Conservation (phyloP, 805 yeast genomes). For the Metschnikowia henanensis region DNA sequence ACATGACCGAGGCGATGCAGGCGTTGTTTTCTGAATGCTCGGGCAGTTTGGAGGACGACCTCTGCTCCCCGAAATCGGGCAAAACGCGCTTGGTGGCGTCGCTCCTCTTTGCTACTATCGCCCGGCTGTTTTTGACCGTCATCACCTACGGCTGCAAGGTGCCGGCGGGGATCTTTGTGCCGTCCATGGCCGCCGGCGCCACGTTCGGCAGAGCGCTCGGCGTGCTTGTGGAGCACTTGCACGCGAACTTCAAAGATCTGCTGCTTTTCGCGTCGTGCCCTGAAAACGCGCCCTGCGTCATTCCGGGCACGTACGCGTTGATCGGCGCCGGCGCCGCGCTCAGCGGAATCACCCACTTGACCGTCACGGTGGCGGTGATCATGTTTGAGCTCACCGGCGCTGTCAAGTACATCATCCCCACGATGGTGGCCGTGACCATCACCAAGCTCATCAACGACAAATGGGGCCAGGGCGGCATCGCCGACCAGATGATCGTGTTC, state of each 20-base stretch:
- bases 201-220: constrained; percentile 91
- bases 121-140: constrained; percentile 71
- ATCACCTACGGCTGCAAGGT: constrained; percentile 91
- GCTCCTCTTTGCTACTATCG: constrained; percentile 65
- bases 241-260: constrained; percentile 33
- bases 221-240: constrained; percentile 54
- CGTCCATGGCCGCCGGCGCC: constrained; percentile 97
- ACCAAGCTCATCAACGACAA: constrained; percentile 78
- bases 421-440: constrained; percentile 92
- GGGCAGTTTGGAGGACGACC: constrained; percentile 38
- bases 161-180: constrained; percentile 98
- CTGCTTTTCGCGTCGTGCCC: constrained; percentile 34
- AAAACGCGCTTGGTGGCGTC: constrained; percentile 46
- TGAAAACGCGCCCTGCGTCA: constrained; percentile 54
- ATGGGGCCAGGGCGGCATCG: constrained; percentile 84
- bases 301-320: constrained; percentile 94
- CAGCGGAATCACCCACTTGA: constrained; percentile 91
- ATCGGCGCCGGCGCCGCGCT: constrained; percentile 95
- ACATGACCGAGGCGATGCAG: constrained; percentile 97
- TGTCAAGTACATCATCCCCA: constrained; percentile 83
- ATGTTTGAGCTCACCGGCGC: constrained; percentile 99
- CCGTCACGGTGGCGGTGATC: constrained; percentile 90
- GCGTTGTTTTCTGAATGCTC: constrained; percentile 82
- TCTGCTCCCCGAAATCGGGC: constrained; percentile 35
- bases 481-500: constrained; percentile 89